Base-by-base conservation (phyloP, 192 early-diverging fungal species). In the Podila verticillata region DNA sequence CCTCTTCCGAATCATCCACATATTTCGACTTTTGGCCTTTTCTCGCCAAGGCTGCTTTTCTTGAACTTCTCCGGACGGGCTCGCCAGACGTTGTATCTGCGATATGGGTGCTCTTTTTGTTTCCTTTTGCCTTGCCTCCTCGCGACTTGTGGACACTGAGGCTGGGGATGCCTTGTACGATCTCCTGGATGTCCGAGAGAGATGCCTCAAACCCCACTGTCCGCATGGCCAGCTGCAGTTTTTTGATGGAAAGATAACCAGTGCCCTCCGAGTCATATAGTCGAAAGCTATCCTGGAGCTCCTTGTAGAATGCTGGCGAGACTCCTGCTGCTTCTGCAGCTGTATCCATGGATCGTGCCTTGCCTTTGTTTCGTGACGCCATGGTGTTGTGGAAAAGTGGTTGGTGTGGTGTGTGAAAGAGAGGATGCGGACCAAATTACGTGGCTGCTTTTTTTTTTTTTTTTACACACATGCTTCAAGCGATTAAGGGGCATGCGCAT, bases 191-290 rank as follows among this genome's bases (percentile, higher is more conserved):
- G 30, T 80, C 70, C 6, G 63, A 51, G 0, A 68, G 3, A 0
- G 77, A 48, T 24, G 77, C 77, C 31, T 72, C 77, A 24, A 80
- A 80, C 9, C 77, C 77, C 36, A 80, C 48, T 20, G 77, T 80
- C 54, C 77, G 64, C 77, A 80, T 80, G 29, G 77, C 77, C 7
- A 62, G 54, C 15, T 65, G 62, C 19, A 80, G 48, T 3, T 59
- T 57, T 31, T 80, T 63, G 51, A 51, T 30, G 2, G 77, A 60
- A 2, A 80, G 54, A 9, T 30, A 32, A 15, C 65, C 75, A 7
- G 22, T 71, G 29, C 35, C 28, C 17, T 79, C 65, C 1, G 77
- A 17, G 29, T 72, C 70, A 47, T 64, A 72, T 4, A 80, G 65
- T 17, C 65, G 63, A 34, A 72, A 80, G 20, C 66, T 72, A 10